Conservation (phyloP, 345 rosid species). For the Citrus reticulata region DNA sequence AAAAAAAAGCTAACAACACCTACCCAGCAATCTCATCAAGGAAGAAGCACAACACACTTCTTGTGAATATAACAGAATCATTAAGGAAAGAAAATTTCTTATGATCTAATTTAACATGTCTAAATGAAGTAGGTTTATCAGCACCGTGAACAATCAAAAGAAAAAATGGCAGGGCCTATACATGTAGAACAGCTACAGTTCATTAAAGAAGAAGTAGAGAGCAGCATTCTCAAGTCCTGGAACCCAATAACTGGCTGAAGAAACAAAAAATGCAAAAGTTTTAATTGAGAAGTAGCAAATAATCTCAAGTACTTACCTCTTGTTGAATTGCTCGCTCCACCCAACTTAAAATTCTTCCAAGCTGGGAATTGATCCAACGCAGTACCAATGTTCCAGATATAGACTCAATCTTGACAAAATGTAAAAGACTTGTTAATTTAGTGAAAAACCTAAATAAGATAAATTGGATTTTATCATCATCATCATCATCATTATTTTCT, state of each 20-base stretch:
- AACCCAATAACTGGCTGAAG: neutral
- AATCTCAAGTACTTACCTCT: slow-evolving; percentile 49
- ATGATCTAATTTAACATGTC: neutral
- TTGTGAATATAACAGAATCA: neutral
- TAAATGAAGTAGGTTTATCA: neutral
- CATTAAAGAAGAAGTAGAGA: neutral
- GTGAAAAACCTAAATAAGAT: neutral
- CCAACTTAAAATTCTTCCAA: slow-evolving; percentile 85
- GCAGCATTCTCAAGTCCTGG: neutral
- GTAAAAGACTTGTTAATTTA: neutral
- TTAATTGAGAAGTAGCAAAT: neutral
- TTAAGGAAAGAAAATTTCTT: neutral
- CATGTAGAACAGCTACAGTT: neutral
- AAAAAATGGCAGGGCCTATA: neutral
- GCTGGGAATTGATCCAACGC: slow-evolving; percentile 95
- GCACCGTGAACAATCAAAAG: neutral
- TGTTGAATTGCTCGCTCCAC: slow-evolving; percentile 92
- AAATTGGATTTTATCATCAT: no score
- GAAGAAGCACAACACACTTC: neutral
- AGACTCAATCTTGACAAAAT: slow-evolving; percentile 59
- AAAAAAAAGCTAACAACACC: no score
- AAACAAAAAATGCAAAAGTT: neutral
- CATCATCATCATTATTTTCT: no score
- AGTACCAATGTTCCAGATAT: slow-evolving; percentile 88
- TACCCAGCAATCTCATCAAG: neutral